Base-by-base conservation (phyloP, 2,329 filamentous ascomycete species). In the Stagonosporopsis tanaceti region DNA sequence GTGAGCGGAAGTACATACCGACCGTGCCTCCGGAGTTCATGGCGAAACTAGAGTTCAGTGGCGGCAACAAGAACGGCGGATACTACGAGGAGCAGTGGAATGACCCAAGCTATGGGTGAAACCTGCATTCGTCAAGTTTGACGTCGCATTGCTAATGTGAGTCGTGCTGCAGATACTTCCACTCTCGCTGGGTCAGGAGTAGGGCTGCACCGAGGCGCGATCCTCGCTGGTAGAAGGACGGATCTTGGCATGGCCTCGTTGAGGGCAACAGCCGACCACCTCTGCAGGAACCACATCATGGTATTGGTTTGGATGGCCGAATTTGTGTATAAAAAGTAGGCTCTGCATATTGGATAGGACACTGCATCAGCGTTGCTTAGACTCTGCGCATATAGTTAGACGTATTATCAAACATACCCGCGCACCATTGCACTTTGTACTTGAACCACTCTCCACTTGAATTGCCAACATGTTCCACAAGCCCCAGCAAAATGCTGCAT, bases 21-120 rank as follows among this genome's bases (percentile, higher is more conserved):
- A 96, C 92, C 0, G 91, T 99, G 50, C 94, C 95, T 17, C 89
- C 93, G 0, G 95, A 99, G 78, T 97, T 98, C 72, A 80, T 99
- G 59, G 87, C 89, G 59, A 96, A 93, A 79, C 82, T 99, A 45
- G 94, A 97, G 72, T 80, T 85, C 4, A 76, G 71, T 32, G 78
- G 79, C 3, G 69, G 70, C 12, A 73, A 71, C 53, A 75, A 70
- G 38, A 69, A 70, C 12, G 63, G 67, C 17, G 64, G 59, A 24
- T 47, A 69, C 8, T 75, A 75, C 25, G 66, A 71, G 17, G 69
- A 74, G 28, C 62, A 67, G 28, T 76, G 74, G 74, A 68, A 74
- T 17, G 71, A 75, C 50, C 62, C 67, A 37, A 71, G 63, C 53
- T 76, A 73, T 53, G 67, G 68, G 61, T 76, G 71, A 74, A 67